phyloP scores from a whole-genome alignment of 2,329 filamentous ascomycete species.

The Colletotrichum limetticola region DNA sequence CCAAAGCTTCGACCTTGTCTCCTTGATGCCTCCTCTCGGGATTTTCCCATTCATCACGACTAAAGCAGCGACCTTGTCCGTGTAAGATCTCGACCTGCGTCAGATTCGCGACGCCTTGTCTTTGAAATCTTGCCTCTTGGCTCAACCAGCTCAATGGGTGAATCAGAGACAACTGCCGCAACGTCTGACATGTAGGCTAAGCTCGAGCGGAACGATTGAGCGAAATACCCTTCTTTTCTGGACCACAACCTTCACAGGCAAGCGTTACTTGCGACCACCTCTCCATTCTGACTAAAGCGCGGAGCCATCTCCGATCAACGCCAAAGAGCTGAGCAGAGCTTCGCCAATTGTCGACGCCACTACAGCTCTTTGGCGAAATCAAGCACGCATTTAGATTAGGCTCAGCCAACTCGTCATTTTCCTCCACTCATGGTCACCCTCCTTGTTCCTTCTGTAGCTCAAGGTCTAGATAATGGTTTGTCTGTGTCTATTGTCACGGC shows the following conservation, averaged over 20 bases:
- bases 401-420: conserved; percentile 26
- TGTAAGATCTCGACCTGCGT: conserved; percentile 13
- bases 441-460: conserved; percentile 1
- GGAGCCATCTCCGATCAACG: conserved; percentile 26
- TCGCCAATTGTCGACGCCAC: not conserved
- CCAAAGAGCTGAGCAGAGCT: not conserved
- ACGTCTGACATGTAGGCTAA: not conserved
- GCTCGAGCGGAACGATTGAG: not conserved
- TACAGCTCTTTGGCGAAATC: not conserved
- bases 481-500: not conserved
- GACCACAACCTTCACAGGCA: not conserved
- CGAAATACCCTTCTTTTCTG: not conserved
- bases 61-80: not conserved
- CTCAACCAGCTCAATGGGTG: not conserved
- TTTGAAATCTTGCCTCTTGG: not conserved
- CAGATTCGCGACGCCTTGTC: conserved; percentile 6
- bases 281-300: not conserved
- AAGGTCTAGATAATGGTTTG: not conserved
- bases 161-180: not conserved
- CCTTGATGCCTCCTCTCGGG: not conserved
- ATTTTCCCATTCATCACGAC: not conserved
- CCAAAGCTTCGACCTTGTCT: not conserved
- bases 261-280: not conserved
- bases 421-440: not conserved
- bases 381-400: conserved; percentile 22